Evolutionary conservation across 176 grass and related monocot species (phyloP), one percentile per base, ranked within the genome.

Genomic region (Chloris gayana): DNA sequence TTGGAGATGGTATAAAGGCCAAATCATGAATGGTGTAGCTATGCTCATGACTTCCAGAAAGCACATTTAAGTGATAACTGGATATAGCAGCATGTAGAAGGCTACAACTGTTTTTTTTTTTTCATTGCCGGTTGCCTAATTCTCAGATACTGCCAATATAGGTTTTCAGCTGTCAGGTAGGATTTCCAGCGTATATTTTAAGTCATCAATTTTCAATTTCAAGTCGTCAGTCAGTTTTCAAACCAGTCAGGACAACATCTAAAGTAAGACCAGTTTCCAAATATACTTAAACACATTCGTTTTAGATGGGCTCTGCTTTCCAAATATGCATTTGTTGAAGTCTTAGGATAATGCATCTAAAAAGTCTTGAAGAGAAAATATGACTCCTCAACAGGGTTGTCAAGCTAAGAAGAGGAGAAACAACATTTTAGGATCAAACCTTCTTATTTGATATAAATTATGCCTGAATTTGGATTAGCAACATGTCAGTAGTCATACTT

Each of bases 31-130:
- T 29, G 57, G 58, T 65, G 45, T 71, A 82, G 26, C 10, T 5
- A 18, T 12, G 9, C 42, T 30, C 31, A 64, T 64, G 50, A 65
- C 24, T 82, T 71, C 56, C 34, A 34, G 14, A 54, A 82, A 77
- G 12, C 10, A 77, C 37, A 19, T 15, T 45, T 35, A 61, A 61
- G 56, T 50, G 8, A 57, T 45, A 17, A 71, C 5, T 34, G 41
- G 59, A 65, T 42, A 85, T 73, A 38, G 30, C 11, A 86, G 67
- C 17, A 60, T 15, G 27, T 51, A 39, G 54, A 72, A 56, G 67
- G 14, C 26, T 51, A 39, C 42, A 72, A 56, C 12, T 58, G 8
- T 37, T 65, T 25, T 32, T 51, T 37, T 65, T 25, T 32, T 51
- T 33, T 7, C n/a, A 42, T 68, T 4, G 25, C 25, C 6, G 27